Conservation (phyloP, 352 stramenopile genomes). For the Globisporangium paroecandrum region DNA sequence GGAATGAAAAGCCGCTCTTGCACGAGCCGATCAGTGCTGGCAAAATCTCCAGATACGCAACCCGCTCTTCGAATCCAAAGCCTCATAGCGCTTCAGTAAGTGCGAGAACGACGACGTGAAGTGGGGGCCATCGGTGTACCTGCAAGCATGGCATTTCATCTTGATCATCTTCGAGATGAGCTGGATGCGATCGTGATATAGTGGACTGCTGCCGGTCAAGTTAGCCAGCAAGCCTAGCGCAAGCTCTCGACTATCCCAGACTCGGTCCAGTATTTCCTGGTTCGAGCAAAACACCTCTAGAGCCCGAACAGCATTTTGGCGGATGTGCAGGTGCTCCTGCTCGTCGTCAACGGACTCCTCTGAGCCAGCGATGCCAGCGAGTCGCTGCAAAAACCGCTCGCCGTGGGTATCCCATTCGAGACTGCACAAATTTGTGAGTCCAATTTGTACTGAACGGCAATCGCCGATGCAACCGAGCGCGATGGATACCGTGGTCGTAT, state of each 20-base stretch:
- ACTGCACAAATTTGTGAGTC: not conserved
- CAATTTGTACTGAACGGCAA: not conserved
- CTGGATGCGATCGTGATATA: slow-evolving; percentile 9
- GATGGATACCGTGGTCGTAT: not conserved
- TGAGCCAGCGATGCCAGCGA: not conserved
- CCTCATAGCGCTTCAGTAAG: not conserved
- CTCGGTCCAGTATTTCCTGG: not conserved
- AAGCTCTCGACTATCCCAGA: not conserved
- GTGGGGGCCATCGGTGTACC: not conserved
- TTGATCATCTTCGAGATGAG: not conserved
- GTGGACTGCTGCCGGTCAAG: not conserved
- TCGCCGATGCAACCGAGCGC: not conserved
- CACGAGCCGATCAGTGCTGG: not conserved
- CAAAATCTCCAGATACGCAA: slow-evolving; percentile 11
- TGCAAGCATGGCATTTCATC: not conserved
- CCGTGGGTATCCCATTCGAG: slow-evolving; percentile 2
- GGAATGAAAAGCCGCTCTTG: not conserved
- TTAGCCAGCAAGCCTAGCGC: not conserved
- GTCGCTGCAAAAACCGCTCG: not conserved
- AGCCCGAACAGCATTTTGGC: slow-evolving; percentile 1
- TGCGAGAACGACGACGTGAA: not conserved
- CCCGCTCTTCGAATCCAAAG: slow-evolving; percentile 1
- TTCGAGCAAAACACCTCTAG: slow-evolving; percentile 2
- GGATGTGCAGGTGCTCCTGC: not conserved
- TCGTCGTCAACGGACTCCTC: not conserved